Evolutionary conservation across 129 eudicot species (phyloP), one percentile per base, ranked within the genome.

Genomic region (Chrysanthemum seticuspe): DNA sequence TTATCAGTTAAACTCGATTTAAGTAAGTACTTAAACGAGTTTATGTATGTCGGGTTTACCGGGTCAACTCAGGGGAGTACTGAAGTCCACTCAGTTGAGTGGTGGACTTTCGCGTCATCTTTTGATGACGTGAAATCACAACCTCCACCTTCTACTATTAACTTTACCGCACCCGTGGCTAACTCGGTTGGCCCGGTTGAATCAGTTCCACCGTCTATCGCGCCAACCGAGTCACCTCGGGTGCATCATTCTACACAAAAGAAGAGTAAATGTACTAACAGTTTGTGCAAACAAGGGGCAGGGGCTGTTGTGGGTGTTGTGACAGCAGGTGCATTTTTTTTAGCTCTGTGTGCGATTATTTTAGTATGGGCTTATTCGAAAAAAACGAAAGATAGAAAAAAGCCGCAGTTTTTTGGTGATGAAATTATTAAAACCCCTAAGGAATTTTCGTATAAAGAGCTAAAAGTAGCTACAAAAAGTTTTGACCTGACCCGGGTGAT

Each of bases 41-140:
- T 85, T 73, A 93, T 93, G 96, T 93, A 72, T 76, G 95, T 93
- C 15, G 98, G 98, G 79, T 83, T 93, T 67, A 72, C 95, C 29
- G 96, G 92, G 63, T 87, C 98, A 1, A 93, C 98, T 78, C 98
- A 93, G 71, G 98, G 98, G 13, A 87, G 95, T 29, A 93, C 98
- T 0, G 98, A 93, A 54, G 77, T 72, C 68, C 98, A 93, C 76
- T 85, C 81, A 71, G 82, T 93, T 36, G 88, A 89, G 12, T 93
- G 96, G 96, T 93, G 98, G 98, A 89, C 90, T 65, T 93, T 93
- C 64, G 82, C 58, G 5, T 93, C 98, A 11, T 85, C 92, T 23
- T 89, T 93, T 55, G 93, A 87, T 12, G 62, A 81, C 18, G 12
- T 62, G 2, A 23, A 48, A 14, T 62, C 78, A 3, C 56, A 80